These are phyloP conservation scores for Cubamyces lactineus DNA, from an alignment of 768 basidiomycete species.

Conservation along the genomic window DNA sequence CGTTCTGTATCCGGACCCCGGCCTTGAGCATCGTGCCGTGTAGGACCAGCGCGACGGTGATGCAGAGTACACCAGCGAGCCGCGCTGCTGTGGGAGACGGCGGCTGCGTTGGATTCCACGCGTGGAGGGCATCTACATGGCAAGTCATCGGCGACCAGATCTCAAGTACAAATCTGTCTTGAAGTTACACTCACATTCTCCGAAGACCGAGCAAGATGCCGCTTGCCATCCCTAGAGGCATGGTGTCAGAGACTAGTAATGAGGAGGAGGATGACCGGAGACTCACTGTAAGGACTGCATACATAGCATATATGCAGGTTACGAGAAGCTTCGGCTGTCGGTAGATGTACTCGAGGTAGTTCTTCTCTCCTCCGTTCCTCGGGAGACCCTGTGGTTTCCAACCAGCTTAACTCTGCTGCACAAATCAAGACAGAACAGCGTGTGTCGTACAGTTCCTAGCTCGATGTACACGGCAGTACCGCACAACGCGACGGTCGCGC, in stretches of 20 bases:
- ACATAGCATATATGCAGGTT: conserved; percentile 61
- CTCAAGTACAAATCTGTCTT: too few relatives aligned
- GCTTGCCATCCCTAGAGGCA: conserved; percentile 55
- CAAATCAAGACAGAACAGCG: not conserved
- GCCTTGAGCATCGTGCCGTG: conserved; percentile 57
- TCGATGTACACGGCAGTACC: conserved; percentile 78
- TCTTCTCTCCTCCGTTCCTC: conserved; percentile 75
- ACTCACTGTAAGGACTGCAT: conserved; percentile 59
- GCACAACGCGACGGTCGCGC: conserved; percentile 62
- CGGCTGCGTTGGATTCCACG: conserved; percentile 44
- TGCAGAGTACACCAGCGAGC: conserved; percentile 54
- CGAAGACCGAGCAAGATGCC: conserved; percentile 66
- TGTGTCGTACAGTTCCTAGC: conserved; percentile 60
- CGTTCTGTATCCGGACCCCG: conserved; percentile 67
- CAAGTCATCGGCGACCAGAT: not conserved
- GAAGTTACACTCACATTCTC: conserved; percentile 57
- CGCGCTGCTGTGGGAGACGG: conserved; percentile 56
- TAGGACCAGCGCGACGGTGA: conserved; percentile 57
- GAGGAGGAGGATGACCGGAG: not conserved
- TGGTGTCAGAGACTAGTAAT: not conserved
- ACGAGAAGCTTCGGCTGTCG: conserved; percentile 60
- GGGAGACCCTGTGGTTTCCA: conserved; percentile 56
- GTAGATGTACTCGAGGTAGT: conserved; percentile 75
- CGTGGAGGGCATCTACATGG: conserved; percentile 59
- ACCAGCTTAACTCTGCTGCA: not conserved